Evolutionary conservation across 371 early-diverging fungal species (phyloP).

Genomic region (Zopfochytrium polystomum): DNA sequence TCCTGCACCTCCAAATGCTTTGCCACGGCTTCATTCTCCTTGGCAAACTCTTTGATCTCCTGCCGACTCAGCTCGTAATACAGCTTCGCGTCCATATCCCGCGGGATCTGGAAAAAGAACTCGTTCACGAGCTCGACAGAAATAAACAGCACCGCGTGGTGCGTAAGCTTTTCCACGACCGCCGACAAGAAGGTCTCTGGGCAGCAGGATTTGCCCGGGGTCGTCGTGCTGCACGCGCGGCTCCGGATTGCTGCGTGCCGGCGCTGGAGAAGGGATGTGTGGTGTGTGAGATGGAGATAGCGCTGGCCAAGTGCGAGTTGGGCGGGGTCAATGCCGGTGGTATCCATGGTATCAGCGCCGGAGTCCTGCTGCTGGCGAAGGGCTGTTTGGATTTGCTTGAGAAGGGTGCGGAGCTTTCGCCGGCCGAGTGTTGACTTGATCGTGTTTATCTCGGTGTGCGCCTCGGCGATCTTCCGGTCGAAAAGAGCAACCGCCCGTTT

Average conservation of each 20-base stretch:
- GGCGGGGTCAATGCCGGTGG: constrained; percentile 43
- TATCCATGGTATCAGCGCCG: constrained; percentile 3
- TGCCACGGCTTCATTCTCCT: constrained; percentile 81
- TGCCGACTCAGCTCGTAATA: constrained; percentile 58
- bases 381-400: constrained; percentile 50
- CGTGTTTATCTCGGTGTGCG: constrained; percentile 64
- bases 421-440: constrained; percentile 77
- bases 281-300: constrained; percentile 66
- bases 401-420: constrained; percentile 76
- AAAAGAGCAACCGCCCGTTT: constrained; percentile 70
- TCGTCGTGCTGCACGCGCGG: constrained; percentile 67
- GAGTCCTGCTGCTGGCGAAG: constrained; percentile 20
- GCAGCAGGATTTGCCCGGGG: constrained; percentile 84
- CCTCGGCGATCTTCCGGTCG: constrained; percentile 74
- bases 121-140: constrained; percentile 94
- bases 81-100: constrained; percentile 86
- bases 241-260: constrained; percentile 76
- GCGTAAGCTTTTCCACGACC: constrained; percentile 88
- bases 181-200: constrained; percentile 89
- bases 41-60: constrained; percentile 82
- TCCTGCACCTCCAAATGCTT: constrained; percentile 84
- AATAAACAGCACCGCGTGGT: constrained; percentile 91
- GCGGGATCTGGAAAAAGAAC: constrained; percentile 94
- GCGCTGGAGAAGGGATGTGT: too few relatives aligned
- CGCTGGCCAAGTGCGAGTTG: constrained; percentile 72